Percentiles rank a stretch among this genome's conserved stretches.
phyloP scores from a whole-genome alignment of 2,329 filamentous ascomycete species.

The Hirsutella minnesotensis region DNA sequence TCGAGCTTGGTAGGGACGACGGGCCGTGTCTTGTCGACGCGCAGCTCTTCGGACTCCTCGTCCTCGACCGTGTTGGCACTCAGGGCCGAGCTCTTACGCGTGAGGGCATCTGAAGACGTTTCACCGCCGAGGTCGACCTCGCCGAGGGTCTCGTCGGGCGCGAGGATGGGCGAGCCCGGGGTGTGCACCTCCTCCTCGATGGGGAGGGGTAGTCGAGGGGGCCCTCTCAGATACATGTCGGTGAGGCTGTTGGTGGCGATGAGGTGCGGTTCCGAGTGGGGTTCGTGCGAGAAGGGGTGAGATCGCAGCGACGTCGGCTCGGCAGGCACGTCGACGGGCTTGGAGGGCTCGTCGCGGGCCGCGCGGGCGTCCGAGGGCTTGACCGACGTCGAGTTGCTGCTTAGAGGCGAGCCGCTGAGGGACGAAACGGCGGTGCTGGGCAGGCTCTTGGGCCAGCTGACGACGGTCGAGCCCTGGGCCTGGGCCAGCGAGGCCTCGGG shows the following conservation, averaged over 20 bases:
- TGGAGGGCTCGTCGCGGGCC: slow-evolving; percentile 28
- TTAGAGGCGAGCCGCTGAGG: slow-evolving; percentile 34
- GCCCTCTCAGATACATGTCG: slow-evolving; percentile 56
- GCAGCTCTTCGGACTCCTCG: slow-evolving; percentile 64
- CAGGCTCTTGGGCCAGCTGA: slow-evolving; percentile 32
- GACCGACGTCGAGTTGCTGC: slow-evolving; percentile 17
- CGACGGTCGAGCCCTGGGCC: slow-evolving; percentile 43
- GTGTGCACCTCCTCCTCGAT: slow-evolving; percentile 87
- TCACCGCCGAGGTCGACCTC: slow-evolving; percentile 41
- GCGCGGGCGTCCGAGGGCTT: slow-evolving; percentile 14
- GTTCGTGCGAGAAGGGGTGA: slow-evolving; percentile 8
- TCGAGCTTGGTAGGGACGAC: slow-evolving; percentile 77
- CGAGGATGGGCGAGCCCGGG: slow-evolving; percentile 80
- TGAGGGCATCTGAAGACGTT: slow-evolving; percentile 30
- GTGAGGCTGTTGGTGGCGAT: slow-evolving; percentile 46
- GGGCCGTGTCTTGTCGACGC: slow-evolving; percentile 61
- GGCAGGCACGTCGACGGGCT: slow-evolving; percentile 47
- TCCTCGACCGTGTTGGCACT: slow-evolving; percentile 62
- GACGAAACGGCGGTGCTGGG: slow-evolving; percentile 37
- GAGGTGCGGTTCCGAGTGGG: slow-evolving; percentile 28
- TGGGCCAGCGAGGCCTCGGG: slow-evolving; percentile 51
- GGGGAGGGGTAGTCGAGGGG: slow-evolving; percentile 79
- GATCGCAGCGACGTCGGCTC: slow-evolving; percentile 23
- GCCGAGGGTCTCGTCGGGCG: slow-evolving; percentile 48
- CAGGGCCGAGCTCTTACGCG: slow-evolving; percentile 44